phyloP scores from a whole-genome alignment of 2,329 filamentous ascomycete species.

The Penicillium decumbens region DNA sequence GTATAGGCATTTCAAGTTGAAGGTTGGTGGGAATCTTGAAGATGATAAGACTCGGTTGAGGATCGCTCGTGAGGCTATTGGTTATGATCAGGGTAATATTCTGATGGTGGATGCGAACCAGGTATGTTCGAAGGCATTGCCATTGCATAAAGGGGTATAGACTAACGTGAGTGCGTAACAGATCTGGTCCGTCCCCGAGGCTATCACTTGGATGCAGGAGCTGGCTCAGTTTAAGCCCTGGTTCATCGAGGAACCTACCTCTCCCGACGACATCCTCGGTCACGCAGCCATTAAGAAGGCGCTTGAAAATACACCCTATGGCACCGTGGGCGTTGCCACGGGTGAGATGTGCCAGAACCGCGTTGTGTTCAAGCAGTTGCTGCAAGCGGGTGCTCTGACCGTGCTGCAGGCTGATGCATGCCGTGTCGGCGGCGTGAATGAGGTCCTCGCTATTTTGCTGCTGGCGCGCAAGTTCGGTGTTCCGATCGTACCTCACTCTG shows the following conservation, averaged over 20 bases:
- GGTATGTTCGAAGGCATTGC: constrained; percentile 36
- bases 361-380: constrained; percentile 88
- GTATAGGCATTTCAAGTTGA: constrained; percentile 85
- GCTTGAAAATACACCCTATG: constrained; percentile 51
- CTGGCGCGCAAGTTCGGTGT: constrained; percentile 66
- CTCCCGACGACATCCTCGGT: constrained; percentile 81
- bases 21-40: constrained; percentile 71
- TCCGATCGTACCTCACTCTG: constrained; percentile 82
- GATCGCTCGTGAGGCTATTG: constrained; percentile 75
- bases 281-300: constrained; percentile 81
- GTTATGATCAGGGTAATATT: constrained; percentile 75
- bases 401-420: constrained; percentile 89
- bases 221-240: constrained; percentile 73
- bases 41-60: constrained; percentile 65
- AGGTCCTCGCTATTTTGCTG: constrained; percentile 82
- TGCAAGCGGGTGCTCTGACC: constrained; percentile 74
- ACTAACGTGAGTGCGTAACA: constrained; percentile 18
- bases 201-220: constrained; percentile 78
- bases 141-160: background rate
- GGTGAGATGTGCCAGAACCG: constrained; percentile 96
- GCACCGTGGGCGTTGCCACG: constrained; percentile 77
- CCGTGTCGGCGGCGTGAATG: constrained; percentile 83
- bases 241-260: constrained; percentile 94
- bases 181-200: constrained; percentile 84
- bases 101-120: constrained; percentile 95